Evolutionary conservation across 306 rosid genomes (phyloP), one percentile per base, ranked within the genome.

Genomic region (Gastrolobium bilobum): DNA sequence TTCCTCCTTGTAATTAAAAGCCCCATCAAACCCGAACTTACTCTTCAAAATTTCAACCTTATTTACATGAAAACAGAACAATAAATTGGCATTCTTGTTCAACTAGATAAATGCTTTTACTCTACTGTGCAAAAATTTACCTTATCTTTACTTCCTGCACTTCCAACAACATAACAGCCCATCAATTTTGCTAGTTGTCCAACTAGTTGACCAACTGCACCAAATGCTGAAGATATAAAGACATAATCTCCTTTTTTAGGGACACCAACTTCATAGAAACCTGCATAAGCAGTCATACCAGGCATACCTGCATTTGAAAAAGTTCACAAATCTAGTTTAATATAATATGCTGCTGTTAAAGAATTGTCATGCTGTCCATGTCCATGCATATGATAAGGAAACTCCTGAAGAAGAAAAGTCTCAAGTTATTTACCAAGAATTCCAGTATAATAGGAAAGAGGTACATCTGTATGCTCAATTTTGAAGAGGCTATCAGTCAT

Each of bases 111-210:
- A 48, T 46, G 7, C 53, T 53, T 53, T 46, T 65, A 7, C 30
- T 44, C 11, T 20, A 42, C 5, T 0, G 1, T 51, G 7, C 46
- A 30, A 30, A 71, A 75, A 4, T 40, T 0, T 78, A 86, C 90
- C 84, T 88, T 90, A 31, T 86, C 79, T 61, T 82, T 76, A 35
- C 85, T 88, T n/a, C 90, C 86, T 10, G 90, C 88, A 75, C 89
- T 84, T 78, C 94, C 90, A 72, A 90, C 90, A 69, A 90, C 90
- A 83, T 90, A 88, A 44, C 90, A 90, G 20, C 88, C 94, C 70
- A 79, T 47, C 84, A 88, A 15, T 20, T 90, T 88, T 20, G 91
- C 91, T 15, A 88, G 50, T 31, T 88, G 88, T 0, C 91, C 89
- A 9, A 88, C 91, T 29, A 83, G 71, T 77, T 88, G 89, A 47